Base-by-base conservation (phyloP, 805 yeast species). In the Ogataea thermomethanolica region DNA sequence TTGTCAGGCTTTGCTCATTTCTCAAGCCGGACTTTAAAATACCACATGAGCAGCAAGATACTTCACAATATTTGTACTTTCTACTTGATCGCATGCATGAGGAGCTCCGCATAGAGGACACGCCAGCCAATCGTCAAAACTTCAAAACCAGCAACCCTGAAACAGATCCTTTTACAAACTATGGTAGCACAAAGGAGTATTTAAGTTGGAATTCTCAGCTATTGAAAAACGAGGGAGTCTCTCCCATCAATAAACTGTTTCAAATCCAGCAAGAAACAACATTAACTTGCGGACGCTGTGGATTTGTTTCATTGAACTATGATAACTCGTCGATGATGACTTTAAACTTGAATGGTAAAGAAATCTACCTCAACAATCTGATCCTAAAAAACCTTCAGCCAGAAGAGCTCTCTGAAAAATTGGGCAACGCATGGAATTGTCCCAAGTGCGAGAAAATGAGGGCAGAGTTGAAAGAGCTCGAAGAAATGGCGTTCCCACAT, bases 351-450 rank as follows among this genome's bases (percentile, higher is more conserved):
- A 49, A 50, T 25, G 53, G 54, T 7, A 40, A 36, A 7, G 57
- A 51, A 27, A 38, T 42, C 10, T 47, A 51, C 36, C 58, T 84
- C 39, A 77, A 81, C 33, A 87, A 83, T 41, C 78, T 89, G 49
- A 73, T 84, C 30, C 62, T 68, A 24, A 68, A 79, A 54, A 83
- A 76, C 54, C 76, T 84, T 0, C 67, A 71, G 38, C 80, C 78
- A 43, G 95, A 84, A 57, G 68, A 79, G 3, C 61, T 84, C 37
- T 66, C 70, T n/a, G 69, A 71, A 7, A 83, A 55, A 24, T 43
- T 87, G 20, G 90, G 81, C 6, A 84, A 84, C 61, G 86, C 93
- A 1, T 84, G 95, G 95, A 76, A 81, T 48, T 84, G 95, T 65
- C 90, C 93, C 7, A 75, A 78, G 39, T 84, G 95, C 64, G 62